phyloP scores from a whole-genome alignment of 768 basidiomycete genomes.

The Suillus variegatus region DNA sequence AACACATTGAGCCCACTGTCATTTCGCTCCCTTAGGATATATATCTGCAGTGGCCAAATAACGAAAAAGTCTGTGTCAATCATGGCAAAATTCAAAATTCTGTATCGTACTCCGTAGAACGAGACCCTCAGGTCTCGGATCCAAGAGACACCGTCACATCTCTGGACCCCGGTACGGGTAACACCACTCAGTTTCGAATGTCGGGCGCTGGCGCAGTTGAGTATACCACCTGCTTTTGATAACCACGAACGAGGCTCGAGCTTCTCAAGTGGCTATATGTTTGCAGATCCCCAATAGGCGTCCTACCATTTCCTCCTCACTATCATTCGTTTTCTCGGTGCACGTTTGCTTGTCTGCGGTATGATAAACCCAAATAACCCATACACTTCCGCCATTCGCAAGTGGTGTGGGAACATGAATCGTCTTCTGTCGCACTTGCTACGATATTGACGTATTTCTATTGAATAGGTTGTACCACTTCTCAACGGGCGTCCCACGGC shows the following conservation, averaged over 20 bases:
- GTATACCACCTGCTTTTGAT: not conserved
- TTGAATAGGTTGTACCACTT: not conserved
- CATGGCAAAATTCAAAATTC: constrained; percentile 36
- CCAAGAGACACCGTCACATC: too few species aligned
- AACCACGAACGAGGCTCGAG: not conserved
- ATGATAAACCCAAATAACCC: not conserved
- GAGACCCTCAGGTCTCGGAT: not conserved
- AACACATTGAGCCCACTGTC: constrained; percentile 48
- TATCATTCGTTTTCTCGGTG: not conserved
- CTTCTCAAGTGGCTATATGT: not conserved
- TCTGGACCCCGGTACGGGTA: not conserved
- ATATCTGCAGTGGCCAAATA: constrained; percentile 70
- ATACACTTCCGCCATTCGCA: not conserved
- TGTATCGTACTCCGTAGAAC: not conserved
- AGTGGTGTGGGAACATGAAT: not conserved
- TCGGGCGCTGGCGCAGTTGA: not conserved
- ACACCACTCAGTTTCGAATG: not conserved
- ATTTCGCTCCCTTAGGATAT: constrained; percentile 57
- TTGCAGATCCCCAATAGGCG: not conserved
- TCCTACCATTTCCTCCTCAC: not conserved
- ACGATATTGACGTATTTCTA: not conserved
- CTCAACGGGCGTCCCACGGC: not conserved
- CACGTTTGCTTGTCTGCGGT: not conserved
- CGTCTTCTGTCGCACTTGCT: not conserved
- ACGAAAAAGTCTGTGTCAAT: constrained; percentile 72